These are phyloP conservation scores for Mrakia frigida DNA, from an alignment of 768 basidiomycete genomes.

Conservation along the genomic window DNA sequence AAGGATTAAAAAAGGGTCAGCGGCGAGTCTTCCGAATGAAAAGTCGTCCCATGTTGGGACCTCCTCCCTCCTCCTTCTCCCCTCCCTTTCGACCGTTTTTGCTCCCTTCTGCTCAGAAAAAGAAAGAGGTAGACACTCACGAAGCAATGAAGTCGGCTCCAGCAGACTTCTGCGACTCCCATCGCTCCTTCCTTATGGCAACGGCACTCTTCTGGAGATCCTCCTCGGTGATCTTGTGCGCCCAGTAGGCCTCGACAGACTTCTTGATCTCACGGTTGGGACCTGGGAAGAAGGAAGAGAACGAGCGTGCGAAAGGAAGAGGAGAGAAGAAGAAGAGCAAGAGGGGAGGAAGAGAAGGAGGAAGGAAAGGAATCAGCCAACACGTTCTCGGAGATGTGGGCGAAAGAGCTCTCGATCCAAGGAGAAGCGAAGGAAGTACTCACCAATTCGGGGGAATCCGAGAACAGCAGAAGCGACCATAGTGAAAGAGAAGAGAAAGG, in stretches of 20 bases:
- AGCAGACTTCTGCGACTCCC: constrained; percentile 73
- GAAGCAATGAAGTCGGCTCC: constrained; percentile 89
- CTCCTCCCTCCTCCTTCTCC: no score
- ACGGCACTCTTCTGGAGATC: constrained; percentile 83
- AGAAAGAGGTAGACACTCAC: constrained; percentile 49
- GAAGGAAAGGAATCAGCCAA: constrained; percentile 9
- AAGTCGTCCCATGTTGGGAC: not conserved
- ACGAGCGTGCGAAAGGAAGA: not conserved
- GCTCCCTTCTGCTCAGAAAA: not conserved
- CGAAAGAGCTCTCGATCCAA: not conserved
- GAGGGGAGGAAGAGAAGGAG: not conserved
- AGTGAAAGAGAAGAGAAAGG: not conserved
- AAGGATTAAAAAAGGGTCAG: not conserved
- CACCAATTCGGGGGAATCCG: constrained; percentile 88
- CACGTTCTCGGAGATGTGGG: not conserved
- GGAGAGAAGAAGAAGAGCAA: no score
- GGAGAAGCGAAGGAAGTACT: constrained; percentile 38
- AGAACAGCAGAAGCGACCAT: constrained; percentile 71
- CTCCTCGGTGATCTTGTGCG: constrained; percentile 76
- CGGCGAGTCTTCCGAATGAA: not conserved
- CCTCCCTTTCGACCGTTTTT: not conserved
- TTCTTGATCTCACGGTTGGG: constrained; percentile 93
- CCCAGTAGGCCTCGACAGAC: constrained; percentile 98
- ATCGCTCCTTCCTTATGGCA: constrained; percentile 80
- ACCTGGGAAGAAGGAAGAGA: constrained; percentile 50